Base-by-base conservation (phyloP, 768 basidiomycete genomes). In the Lactifluus echinatus region DNA sequence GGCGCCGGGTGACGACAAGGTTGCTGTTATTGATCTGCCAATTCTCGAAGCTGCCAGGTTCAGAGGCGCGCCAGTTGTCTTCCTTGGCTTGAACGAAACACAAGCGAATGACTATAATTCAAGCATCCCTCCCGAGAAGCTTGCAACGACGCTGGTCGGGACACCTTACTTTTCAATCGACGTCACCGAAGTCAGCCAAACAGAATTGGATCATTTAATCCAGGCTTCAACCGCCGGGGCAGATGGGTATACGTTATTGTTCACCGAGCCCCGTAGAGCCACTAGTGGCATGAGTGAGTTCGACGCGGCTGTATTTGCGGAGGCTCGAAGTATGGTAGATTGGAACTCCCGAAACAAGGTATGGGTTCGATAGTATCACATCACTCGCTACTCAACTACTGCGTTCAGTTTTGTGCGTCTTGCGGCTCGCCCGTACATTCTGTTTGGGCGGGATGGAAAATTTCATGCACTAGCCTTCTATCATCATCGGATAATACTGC, bases 371-470 rank as follows among this genome's bases (percentile, higher is more conserved):
- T 40, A 50, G 48, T 29, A 37, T 49, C 45, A 19, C 19, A 24
- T 2, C 37, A 43, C 42, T 45, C 39, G 44, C 26, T 29, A 17
- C 50, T 21, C 12, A 57, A 55, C 57, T 36, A 56, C 36, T 47
- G 23, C 39, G 19, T n/a, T 4, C 59, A 93, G 91, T 94, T 90
- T 69, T 98, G 95, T 67, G 79, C 94, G 0, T 84, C 81, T 0
- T 98, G 95, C 68, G 93, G 93, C 3, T 80, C 84, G 0, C 78
- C 79, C 2, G 80, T 84, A 0, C 89, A 90, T 65, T 88, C 91
- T 0, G 75, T 90, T 63, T 97, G 95, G 95, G 93, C 83, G 3
- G 95, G 95, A 0, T 99, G 93, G 94, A 99, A 99, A 71, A 72
- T 93, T 1, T 78, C 80, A 4, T 99, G 95, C 69, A 74, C 79